Evolutionary conservation across 2,329 filamentous ascomycete genomes (phyloP).

Genomic region (Capronia americana): DNA sequence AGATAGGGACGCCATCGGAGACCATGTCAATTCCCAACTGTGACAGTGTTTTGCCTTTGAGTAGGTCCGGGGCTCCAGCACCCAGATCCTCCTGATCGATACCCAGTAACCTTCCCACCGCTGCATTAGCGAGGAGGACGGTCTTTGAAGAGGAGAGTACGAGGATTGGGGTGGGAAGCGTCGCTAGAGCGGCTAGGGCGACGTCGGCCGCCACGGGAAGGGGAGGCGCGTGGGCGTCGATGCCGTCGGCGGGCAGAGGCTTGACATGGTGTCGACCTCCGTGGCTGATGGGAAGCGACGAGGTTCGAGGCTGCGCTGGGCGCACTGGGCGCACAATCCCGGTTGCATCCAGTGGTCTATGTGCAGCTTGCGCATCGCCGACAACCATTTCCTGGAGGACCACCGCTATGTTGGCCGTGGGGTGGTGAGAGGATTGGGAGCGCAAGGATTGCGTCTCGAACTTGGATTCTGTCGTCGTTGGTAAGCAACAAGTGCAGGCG

Average conservation of each 20-base stretch:
- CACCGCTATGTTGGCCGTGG: not conserved
- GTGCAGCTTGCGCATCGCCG: constrained; percentile 13
- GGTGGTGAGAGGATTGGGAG: not conserved
- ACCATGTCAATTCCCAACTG: constrained; percentile 77
- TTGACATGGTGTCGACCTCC: constrained; percentile 8
- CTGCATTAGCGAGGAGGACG: constrained; percentile 75
- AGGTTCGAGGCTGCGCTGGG: not conserved
- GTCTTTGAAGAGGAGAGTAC: constrained; percentile 73
- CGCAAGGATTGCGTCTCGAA: not conserved
- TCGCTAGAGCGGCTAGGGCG: constrained; percentile 73
- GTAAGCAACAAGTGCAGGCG: not conserved
- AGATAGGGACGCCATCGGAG: constrained; percentile 65
- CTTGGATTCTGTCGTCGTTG: not conserved
- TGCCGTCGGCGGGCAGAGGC: constrained; percentile 3
- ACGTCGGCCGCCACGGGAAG: constrained; percentile 40
- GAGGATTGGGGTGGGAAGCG: constrained; percentile 73
- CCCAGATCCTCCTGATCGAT: constrained; percentile 49
- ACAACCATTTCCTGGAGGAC: constrained; percentile 15
- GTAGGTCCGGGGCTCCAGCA: constrained; percentile 60
- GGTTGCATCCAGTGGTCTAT: constrained; percentile 3
- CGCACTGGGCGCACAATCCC: not conserved
- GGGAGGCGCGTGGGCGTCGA: constrained; percentile 34
- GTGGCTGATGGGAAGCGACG: not conserved
- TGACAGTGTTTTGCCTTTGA: constrained; percentile 70
- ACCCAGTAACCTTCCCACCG: constrained; percentile 73